phyloP scores from a whole-genome alignment of 2,329 filamentous ascomycete genomes.

The Nannizziopsis arthrosporioides region DNA sequence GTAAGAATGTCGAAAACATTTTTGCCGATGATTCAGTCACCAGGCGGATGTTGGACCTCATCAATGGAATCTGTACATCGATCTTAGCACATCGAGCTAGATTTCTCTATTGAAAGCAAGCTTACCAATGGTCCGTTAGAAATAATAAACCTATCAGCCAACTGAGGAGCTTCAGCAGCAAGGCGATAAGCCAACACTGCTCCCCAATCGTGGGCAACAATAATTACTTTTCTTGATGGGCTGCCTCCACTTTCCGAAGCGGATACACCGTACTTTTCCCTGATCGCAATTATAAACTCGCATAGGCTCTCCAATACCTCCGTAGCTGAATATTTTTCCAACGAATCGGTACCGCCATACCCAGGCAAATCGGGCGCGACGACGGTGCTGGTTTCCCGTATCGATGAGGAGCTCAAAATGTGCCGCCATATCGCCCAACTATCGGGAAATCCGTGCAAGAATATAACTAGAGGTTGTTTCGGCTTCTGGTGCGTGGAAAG shows the following conservation, averaged over 20 bases:
- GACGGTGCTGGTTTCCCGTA: conserved; percentile 34
- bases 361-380: conserved; percentile 49
- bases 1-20: conserved; percentile 40
- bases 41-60: conserved; percentile 33
- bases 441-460: conserved; percentile 51
- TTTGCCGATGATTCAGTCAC: conserved; percentile 36
- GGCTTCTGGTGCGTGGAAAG: conserved; percentile 15
- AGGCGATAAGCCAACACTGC: conserved; percentile 43
- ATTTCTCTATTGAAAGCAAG: not conserved
- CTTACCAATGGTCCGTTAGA: conserved; percentile 44
- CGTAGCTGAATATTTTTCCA: conserved; percentile 40
- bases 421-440: conserved; percentile 45
- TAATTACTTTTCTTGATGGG: conserved; percentile 35
- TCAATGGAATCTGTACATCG: conserved; percentile 30
- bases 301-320: conserved; percentile 43
- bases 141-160: conserved; percentile 47
- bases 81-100: not conserved
- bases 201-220: conserved; percentile 47
- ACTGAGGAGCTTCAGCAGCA: conserved; percentile 45
- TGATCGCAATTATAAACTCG: conserved; percentile 43
- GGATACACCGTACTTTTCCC: conserved; percentile 36
- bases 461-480: conserved; percentile 37
- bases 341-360: conserved; percentile 46
- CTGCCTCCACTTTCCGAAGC: conserved; percentile 12
- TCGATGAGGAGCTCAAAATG: conserved; percentile 32